Evolutionary conservation across 2,329 filamentous ascomycete genomes (phyloP).

Genomic region (Fusarium sp.): DNA sequence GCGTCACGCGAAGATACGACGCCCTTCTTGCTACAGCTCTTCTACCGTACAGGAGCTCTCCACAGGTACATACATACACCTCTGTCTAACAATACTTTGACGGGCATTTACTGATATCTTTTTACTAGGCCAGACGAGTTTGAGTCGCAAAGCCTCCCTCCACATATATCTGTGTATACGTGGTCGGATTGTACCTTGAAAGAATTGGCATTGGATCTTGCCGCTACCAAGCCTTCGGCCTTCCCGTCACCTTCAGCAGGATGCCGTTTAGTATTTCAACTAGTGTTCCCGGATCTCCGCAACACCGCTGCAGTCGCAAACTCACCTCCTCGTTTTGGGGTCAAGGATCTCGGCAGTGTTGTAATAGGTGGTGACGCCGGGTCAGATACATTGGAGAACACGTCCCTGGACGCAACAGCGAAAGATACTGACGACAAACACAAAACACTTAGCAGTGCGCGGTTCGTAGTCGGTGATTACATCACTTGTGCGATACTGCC

Average conservation of each 20-base stretch:
- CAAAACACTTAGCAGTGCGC: slow-evolving; percentile 79
- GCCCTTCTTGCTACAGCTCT: slow-evolving; percentile 87
- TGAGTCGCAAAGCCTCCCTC: slow-evolving; percentile 66
- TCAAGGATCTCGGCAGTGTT: slow-evolving; percentile 85
- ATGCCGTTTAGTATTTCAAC: slow-evolving; percentile 86
- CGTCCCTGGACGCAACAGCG: slow-evolving; percentile 49
- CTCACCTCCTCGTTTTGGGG: slow-evolving; percentile 69
- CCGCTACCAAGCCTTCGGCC: slow-evolving; percentile 71
- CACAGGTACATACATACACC: slow-evolving; percentile 65
- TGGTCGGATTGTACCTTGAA: slow-evolving; percentile 84
- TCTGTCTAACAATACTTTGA: not conserved
- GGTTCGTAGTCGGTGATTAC: slow-evolving; percentile 91
- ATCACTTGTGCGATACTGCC: slow-evolving; percentile 85
- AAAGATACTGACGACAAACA: slow-evolving; percentile 68
- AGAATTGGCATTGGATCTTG: slow-evolving; percentile 83
- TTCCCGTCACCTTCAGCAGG: slow-evolving; percentile 81
- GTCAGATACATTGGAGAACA: slow-evolving; percentile 55
- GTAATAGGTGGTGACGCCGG: slow-evolving; percentile 73
- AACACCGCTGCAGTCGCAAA: slow-evolving; percentile 45
- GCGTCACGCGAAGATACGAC: slow-evolving; percentile 76
- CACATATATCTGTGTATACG: slow-evolving; percentile 84
- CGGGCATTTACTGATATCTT: not conserved
- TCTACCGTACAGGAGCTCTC: slow-evolving; percentile 80
- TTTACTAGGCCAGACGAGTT: slow-evolving; percentile 76
- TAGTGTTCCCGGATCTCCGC: slow-evolving; percentile 82